Evolutionary conservation across 352 stramenopile genomes (phyloP), one percentile per base, ranked within the genome.

Genomic region (Globisporangium okanoganense): DNA sequence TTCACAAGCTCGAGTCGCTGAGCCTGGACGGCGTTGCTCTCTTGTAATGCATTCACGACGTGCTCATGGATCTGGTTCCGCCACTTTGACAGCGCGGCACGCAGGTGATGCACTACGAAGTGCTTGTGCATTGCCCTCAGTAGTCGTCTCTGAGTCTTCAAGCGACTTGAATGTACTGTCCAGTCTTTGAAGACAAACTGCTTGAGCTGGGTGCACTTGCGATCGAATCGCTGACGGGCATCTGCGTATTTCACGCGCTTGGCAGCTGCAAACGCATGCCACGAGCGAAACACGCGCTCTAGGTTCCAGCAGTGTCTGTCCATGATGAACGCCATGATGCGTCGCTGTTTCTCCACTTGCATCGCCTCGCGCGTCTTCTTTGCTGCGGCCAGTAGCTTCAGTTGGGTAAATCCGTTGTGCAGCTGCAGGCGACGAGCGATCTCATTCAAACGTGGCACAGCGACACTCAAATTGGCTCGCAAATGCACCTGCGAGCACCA

Each of bases 301-400:
- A 81, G 33, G 0, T n/a, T 38, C 36, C 54, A 62, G 56, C 67
- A 54, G 36, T 77, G 48, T 41, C 61, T 79, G 2, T 40, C 58
- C 62, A 78, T 64, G 43, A 84, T 51, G 14, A 82, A 74, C 48
- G 66, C 63, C 47, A 77, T 41, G 20, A 85, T 51, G 27, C 66
- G 69, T 40, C 64, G 67, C 35, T 82, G 68, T 41, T 61, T 73
- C 27, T 78, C 62, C 3, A 13, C 53, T 29, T 76, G 56, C 44
- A 50, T 40, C 24, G 41, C 20, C 5, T 56, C n/a, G n/a, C 33
- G 33, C 5, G 41, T 36, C 10, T 38, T 72, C 33, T 66, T 58
- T 8, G 62, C 29, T 18, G 66, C 13, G 38, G n/a, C n/a, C n/a
- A n/a, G n/a, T n/a, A n/a, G n/a, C n/a, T n/a, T n/a, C n/a, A n/a